Base-by-base conservation (phyloP, 352 stramenopile genomes). In the Phytophthora hibernalis region DNA sequence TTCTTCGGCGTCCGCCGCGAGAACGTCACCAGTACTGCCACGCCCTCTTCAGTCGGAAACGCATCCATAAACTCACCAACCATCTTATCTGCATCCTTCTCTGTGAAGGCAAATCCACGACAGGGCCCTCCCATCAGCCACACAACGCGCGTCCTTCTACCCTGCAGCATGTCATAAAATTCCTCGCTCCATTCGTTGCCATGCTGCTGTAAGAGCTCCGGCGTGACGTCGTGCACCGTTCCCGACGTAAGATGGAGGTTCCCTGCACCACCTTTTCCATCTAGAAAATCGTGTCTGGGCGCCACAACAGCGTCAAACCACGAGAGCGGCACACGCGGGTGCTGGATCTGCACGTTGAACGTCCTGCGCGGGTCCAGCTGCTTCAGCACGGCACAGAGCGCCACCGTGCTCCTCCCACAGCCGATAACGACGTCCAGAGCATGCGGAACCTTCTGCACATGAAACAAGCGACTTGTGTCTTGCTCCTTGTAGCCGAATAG, bases 331-430 rank as follows among this genome's bases (percentile, higher is more conserved):
- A 84, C 77, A 10, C 82, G 80, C 16, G 85, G 85, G 45, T 94
- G 85, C 60, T 94, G 82, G 60, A 94, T 89, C 63, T 94, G 85
- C 44, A 94, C 77, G 69, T 86, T 89, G 47, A 86, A 88, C 13
- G 80, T 62, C 30, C 30, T 60, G n/a, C n/a, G 51, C 12, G 65
- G 54, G 12, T 51, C 30, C 28, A 57, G 28, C 40, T 61, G 72
- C 58, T 86, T 87, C 54, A 91, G 56, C 38, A 78, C 65, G 9
- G 79, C 83, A 61, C 83, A 87, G 12, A 94, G 65, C 40, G 85
- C 61, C 20, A 92, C 79, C 0, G 85, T 94, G 13, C 82, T 80
- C 2, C 85, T 76, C 15, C 85, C 85, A 53, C 82, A 92, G 9
- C 85, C 85, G 31, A 94, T 89, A 38, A 92, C 75, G 31, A 94